Percentiles rank a stretch among this genome's conserved stretches.
phyloP scores from a whole-genome alignment of 768 basidiomycete genomes.

The Mycena albidolilacea region DNA sequence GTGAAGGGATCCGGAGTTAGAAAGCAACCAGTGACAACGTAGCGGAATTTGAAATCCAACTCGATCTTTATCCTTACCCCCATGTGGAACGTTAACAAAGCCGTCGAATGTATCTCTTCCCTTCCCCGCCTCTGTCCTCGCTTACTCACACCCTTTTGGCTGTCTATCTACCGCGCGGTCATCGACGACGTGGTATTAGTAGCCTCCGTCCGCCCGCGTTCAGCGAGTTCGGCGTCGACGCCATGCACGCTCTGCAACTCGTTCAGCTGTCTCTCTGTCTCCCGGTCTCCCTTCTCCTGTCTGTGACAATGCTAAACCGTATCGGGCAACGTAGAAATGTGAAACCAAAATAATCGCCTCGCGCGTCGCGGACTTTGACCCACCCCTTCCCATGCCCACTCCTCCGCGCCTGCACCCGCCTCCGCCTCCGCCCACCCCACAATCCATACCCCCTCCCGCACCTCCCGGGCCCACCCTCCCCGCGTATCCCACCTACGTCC shows the following conservation, averaged over 20 bases:
- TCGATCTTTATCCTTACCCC: slow-evolving; percentile 10
- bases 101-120: slow-evolving; percentile 69
- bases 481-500: background rate
- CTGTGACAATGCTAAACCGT: too few relatives aligned
- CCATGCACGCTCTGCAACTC: too few relatives aligned
- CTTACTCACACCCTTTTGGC: slow-evolving; percentile 58
- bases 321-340: slow-evolving; percentile 70
- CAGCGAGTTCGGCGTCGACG: slow-evolving; percentile 81
- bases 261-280: too few relatives aligned
- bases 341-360: slow-evolving; percentile 79
- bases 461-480: slow-evolving; percentile 42
- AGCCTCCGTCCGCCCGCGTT: slow-evolving; percentile 76
- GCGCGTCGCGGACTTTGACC: slow-evolving; percentile 80
- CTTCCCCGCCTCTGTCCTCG: slow-evolving; percentile 43
- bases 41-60: slow-evolving; percentile 4
- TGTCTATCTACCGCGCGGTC: slow-evolving; percentile 76
- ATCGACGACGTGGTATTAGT: slow-evolving; percentile 90
- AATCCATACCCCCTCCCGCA: slow-evolving; percentile 54
- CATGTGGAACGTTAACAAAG: slow-evolving; percentile 87
- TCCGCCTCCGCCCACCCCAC: background rate
- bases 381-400: slow-evolving; percentile 50
- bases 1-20: background rate
- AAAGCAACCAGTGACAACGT: background rate
- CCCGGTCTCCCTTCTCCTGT: background rate
- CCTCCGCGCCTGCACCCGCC: background rate